Conservation (phyloP, 75 land plant species). For the Sequoiadendron giganteum region DNA sequence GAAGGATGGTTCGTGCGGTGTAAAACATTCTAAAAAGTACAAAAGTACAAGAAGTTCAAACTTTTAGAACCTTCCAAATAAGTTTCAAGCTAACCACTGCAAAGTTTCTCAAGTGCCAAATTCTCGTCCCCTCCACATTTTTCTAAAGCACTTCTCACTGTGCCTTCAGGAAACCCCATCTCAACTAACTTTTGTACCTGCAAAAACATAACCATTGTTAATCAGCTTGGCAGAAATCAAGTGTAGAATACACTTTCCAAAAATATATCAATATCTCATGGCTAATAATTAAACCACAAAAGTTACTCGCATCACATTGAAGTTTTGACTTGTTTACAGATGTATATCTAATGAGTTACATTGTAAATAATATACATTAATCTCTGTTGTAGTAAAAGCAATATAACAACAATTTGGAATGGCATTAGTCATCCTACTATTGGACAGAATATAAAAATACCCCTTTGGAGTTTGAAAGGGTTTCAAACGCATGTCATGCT, state of each 20-base stretch:
- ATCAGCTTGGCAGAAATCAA: background rate
- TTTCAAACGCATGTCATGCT: background rate
- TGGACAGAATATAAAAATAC: background rate
- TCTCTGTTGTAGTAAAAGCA: background rate
- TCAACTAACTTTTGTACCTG: constrained; percentile 82
- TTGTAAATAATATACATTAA: background rate
- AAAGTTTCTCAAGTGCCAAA: constrained; percentile 82
- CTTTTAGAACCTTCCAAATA: background rate
- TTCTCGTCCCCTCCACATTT: constrained; percentile 81
- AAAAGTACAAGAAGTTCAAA: background rate
- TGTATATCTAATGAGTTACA: too few species aligned
- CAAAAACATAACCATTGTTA: background rate
- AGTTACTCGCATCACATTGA: background rate
- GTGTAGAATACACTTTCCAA: background rate
- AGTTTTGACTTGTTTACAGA: background rate
- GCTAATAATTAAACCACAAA: background rate
- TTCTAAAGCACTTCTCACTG: constrained; percentile 58
- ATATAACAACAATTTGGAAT: background rate
- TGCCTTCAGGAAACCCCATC: constrained; percentile 84
- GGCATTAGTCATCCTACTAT: background rate
- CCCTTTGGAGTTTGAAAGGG: background rate
- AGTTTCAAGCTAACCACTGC: constrained; percentile 35
- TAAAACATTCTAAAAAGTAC: background rate
- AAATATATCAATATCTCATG: background rate
- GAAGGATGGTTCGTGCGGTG: background rate